phyloP scores from a whole-genome alignment of 768 basidiomycete genomes.

The Fomitopsis serialis region DNA sequence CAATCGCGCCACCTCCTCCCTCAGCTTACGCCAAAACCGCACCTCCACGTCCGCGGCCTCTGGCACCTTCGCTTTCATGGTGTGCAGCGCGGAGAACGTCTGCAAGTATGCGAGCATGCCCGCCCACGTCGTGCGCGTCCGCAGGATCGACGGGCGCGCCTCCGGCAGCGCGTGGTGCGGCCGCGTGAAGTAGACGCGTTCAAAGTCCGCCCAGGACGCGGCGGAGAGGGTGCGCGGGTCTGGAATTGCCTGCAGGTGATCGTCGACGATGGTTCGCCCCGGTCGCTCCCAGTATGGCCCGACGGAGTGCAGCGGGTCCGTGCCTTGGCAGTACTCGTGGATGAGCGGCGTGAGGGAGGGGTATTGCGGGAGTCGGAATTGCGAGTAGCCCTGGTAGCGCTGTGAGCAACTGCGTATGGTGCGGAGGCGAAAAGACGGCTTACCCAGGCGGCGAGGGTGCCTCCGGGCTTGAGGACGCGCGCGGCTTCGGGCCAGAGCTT shows the following conservation, averaged over 20 bases:
- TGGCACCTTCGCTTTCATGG: conserved; percentile 58
- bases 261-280: conserved; percentile 70
- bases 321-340: conserved; percentile 57
- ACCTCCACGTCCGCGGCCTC: conserved; percentile 62
- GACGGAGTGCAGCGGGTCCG: conserved; percentile 44
- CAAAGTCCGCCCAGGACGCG: conserved; percentile 36
- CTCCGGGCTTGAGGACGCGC: conserved; percentile 53
- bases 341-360: conserved; percentile 57
- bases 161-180: conserved; percentile 36
- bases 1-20: conserved; percentile 27
- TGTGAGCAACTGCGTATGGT: neutral
- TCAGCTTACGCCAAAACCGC: conserved; percentile 55
- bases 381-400: conserved; percentile 41
- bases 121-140: conserved; percentile 56
- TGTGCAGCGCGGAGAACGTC: conserved; percentile 67
- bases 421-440: conserved; percentile 13
- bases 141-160: conserved; percentile 47
- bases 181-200: conserved; percentile 50
- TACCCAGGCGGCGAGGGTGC: conserved; percentile 74
- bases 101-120: conserved; percentile 63
- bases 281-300: conserved; percentile 81
- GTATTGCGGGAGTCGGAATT: conserved; percentile 60
- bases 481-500: conserved; percentile 66
- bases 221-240: conserved; percentile 26
- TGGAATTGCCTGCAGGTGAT: conserved; percentile 66